A percentile compares a stretch with the other conserved stretches of the same genome.
Conservation (phyloP, 2,329 filamentous ascomycete species). For the Myriosclerotinia duriaeana region DNA sequence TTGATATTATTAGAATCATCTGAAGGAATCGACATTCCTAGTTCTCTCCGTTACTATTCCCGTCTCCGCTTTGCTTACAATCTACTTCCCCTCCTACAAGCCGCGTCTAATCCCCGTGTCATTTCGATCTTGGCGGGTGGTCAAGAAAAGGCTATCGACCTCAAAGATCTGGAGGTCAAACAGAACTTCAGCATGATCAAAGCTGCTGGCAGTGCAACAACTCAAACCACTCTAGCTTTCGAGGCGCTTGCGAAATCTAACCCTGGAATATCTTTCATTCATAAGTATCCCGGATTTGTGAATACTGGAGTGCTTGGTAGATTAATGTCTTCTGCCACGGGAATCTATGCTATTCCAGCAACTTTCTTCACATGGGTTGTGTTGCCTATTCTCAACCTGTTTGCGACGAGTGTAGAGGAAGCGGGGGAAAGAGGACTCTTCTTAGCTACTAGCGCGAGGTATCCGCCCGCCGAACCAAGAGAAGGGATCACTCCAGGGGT, state of each 20-base stretch:
- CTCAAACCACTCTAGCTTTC: slow-evolving; percentile 52
- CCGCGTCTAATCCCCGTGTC: slow-evolving; percentile 49
- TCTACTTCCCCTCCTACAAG: slow-evolving; percentile 56
- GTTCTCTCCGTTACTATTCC: slow-evolving; percentile 55
- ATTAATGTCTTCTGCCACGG: slow-evolving; percentile 32
- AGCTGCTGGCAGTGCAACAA: slow-evolving; percentile 48
- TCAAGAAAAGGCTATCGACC: slow-evolving; percentile 51
- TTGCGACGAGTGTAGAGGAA: slow-evolving; percentile 37
- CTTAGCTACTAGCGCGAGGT: slow-evolving; percentile 43
- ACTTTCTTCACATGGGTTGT: slow-evolving; percentile 29
- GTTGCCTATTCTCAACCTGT: slow-evolving; percentile 38
- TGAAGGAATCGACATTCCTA: slow-evolving; percentile 56
- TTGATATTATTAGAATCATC: slow-evolving; percentile 47
- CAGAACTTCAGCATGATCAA: slow-evolving; percentile 43
- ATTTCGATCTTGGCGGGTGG: slow-evolving; percentile 54
- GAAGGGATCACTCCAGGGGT: slow-evolving; percentile 28
- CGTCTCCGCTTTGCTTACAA: slow-evolving; percentile 57
- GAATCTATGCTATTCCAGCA: slow-evolving; percentile 33
- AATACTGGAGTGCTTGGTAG: slow-evolving; percentile 40
- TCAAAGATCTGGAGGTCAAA: slow-evolving; percentile 45
- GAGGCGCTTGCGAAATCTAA: slow-evolving; percentile 50
- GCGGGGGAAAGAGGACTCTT: slow-evolving; percentile 46
- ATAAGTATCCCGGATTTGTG: slow-evolving; percentile 42
- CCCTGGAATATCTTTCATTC: slow-evolving; percentile 46
- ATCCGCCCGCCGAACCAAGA: slow-evolving; percentile 30